phyloP scores from a whole-genome alignment of 371 early-diverging fungal species.

The Apophysomyces trapeziformis region DNA sequence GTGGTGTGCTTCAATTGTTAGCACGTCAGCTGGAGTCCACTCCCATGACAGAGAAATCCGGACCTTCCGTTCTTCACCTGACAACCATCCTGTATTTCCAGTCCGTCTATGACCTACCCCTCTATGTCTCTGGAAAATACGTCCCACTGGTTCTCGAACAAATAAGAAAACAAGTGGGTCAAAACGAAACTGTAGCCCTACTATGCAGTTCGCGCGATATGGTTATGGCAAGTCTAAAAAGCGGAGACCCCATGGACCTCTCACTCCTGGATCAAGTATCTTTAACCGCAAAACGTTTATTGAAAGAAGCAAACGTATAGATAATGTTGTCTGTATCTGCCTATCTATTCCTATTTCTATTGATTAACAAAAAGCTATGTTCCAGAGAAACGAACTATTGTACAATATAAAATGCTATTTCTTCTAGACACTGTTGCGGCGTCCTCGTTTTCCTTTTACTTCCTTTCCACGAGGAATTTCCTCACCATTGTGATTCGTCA shows the following conservation, averaged over 20 bases:
- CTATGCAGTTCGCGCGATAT: conserved; percentile 14
- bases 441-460: conserved; percentile 51
- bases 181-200: neutral
- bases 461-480: conserved; percentile 37
- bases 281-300: neutral
- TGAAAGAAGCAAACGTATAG: neutral
- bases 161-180: conserved; percentile 7
- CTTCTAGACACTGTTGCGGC: conserved; percentile 49
- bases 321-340: no score
- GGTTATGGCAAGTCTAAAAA: conserved; percentile 21
- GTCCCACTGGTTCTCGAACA: conserved; percentile 33
- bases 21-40: conserved; percentile 19
- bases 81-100: conserved; percentile 30
- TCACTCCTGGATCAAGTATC: conserved; percentile 3
- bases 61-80: conserved; percentile 31
- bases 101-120: conserved; percentile 18
- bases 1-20: conserved; percentile 11
- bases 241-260: conserved; percentile 7
- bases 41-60: conserved; percentile 5
- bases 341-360: no score
- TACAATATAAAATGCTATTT: neutral
- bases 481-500: conserved; percentile 31
- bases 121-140: conserved; percentile 37
- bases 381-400: no score
- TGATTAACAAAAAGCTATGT: no score